Evolutionary conservation across 495 filamentous ascomycete species (phyloP).

Genomic region (Penicillium canescens): DNA sequence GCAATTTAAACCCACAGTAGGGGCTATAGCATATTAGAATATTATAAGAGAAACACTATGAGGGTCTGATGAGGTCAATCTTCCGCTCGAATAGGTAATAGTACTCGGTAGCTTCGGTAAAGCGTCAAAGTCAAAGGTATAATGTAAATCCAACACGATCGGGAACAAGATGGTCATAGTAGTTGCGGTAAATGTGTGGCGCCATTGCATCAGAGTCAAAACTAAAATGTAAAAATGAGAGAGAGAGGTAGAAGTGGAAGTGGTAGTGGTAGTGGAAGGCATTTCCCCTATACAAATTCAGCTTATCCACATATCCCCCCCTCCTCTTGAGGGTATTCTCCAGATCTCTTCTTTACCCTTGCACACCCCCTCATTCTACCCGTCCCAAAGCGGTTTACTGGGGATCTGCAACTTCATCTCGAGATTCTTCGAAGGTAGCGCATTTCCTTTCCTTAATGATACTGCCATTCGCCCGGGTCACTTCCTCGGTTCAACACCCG

Average conservation of each 20-base stretch:
- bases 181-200: too few relatives aligned
- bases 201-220: background rate
- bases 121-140: background rate
- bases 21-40: too few relatives aligned
- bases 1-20: background rate
- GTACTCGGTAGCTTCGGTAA: too few relatives aligned
- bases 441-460: slow-evolving; percentile 19
- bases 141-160: background rate
- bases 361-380: background rate
- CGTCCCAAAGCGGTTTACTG: background rate
- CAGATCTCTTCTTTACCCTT: slow-evolving; percentile 13
- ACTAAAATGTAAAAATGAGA: background rate
- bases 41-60: background rate
- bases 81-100: background rate
- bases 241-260: background rate
- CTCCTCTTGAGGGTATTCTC: slow-evolving; percentile 6
- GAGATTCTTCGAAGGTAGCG: slow-evolving; percentile 16
- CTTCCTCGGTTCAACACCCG: slow-evolving; percentile 14
- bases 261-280: background rate
- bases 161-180: too few relatives aligned
- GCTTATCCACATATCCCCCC: slow-evolving; percentile 23
- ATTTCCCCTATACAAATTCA: slow-evolving; percentile 16
- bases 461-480: slow-evolving; percentile 7
- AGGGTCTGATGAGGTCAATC: background rate
- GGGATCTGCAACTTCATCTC: background rate